Percentiles rank a stretch among this genome's conserved stretches.
Conservation (phyloP, 208 protist genomes). For the Phytomonas francai region DNA sequence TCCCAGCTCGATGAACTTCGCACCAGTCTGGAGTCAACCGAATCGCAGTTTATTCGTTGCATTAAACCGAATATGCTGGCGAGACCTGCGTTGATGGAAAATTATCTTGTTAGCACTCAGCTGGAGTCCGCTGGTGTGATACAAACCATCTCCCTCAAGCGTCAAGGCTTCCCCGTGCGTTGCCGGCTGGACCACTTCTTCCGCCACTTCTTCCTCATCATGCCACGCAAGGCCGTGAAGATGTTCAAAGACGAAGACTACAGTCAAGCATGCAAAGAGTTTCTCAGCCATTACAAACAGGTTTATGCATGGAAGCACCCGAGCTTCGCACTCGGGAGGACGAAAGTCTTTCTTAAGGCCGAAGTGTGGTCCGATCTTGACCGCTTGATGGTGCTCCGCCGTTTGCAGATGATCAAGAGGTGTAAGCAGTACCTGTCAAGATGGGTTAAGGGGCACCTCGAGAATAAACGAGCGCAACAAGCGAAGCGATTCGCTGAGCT, state of each 20-base stretch:
- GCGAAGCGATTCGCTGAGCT: conserved; percentile 47
- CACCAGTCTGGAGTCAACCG: conserved; percentile 69
- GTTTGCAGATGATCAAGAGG: conserved; percentile 43
- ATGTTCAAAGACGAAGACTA: conserved; percentile 17
- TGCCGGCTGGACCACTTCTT: conserved; percentile 69
- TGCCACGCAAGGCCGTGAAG: conserved; percentile 20
- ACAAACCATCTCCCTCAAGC: conserved; percentile 88
- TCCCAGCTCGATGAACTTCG: conserved; percentile 67
- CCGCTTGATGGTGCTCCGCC: conserved; percentile 62
- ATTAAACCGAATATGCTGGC: conserved; percentile 89
- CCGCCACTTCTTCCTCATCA: conserved; percentile 75
- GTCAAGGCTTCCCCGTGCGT: conserved; percentile 85
- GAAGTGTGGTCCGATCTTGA: conserved; percentile 81
- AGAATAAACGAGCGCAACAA: conserved; percentile 60
- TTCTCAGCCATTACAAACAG: conserved; percentile 52
- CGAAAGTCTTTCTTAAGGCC: conserved; percentile 83
- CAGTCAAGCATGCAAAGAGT: conserved; percentile 29
- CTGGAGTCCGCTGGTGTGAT: conserved; percentile 87
- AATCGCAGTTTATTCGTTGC: conserved; percentile 92
- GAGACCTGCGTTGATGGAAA: conserved; percentile 53
- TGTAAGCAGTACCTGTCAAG: conserved; percentile 57
- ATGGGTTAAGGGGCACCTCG: conserved; percentile 57
- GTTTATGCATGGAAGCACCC: conserved; percentile 54
- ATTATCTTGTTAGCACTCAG: conserved; percentile 75
- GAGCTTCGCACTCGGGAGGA: conserved; percentile 77